Evolutionary conservation across 176 grass and related monocot species (phyloP).

Genomic region (Oropetium thomaeum): DNA sequence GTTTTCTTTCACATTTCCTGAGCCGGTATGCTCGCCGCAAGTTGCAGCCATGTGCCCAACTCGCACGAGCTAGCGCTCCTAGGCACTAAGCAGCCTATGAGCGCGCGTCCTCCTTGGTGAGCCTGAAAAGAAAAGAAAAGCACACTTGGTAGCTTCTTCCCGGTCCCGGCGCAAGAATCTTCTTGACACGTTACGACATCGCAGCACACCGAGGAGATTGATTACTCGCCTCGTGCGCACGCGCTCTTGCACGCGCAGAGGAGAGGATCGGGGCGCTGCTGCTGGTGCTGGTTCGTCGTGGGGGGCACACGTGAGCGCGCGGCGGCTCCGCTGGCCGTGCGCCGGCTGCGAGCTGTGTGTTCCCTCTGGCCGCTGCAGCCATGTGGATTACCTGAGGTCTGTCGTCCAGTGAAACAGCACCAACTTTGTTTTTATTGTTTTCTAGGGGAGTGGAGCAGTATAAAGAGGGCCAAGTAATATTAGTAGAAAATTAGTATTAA

Average conservation of each 20-base stretch:
- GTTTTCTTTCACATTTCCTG: neutral
- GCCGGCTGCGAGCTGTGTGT: neutral
- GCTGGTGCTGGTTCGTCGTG: too few relatives aligned
- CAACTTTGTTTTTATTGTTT: too few relatives aligned
- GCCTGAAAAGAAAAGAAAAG: neutral
- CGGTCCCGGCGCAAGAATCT: slow-evolving; percentile 32
- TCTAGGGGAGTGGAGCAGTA: too few relatives aligned
- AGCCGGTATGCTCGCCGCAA: neutral
- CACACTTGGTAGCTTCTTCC: neutral
- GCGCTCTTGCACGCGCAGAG: neutral
- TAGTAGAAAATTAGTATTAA: too few relatives aligned
- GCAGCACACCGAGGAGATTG: neutral
- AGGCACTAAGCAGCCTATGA: slow-evolving; percentile 2
- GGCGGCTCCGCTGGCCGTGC: slow-evolving; percentile 18
- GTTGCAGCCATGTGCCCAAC: slow-evolving; percentile 30
- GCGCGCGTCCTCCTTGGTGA: neutral
- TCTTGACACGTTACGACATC: slow-evolving; percentile 55
- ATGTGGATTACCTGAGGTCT: neutral
- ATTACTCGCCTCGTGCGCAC: slow-evolving; percentile 1
- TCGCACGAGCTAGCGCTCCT: neutral
- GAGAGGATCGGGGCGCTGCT: slow-evolving; percentile 25
- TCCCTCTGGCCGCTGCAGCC: neutral
- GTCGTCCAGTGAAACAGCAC: neutral
- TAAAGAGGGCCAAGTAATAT: too few relatives aligned
- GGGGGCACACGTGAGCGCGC: slow-evolving; percentile 35